A percentile compares a stretch with the other conserved stretches of the same genome.
Conservation (phyloP, 345 rosid species). For the Orychophragmus violaceus region DNA sequence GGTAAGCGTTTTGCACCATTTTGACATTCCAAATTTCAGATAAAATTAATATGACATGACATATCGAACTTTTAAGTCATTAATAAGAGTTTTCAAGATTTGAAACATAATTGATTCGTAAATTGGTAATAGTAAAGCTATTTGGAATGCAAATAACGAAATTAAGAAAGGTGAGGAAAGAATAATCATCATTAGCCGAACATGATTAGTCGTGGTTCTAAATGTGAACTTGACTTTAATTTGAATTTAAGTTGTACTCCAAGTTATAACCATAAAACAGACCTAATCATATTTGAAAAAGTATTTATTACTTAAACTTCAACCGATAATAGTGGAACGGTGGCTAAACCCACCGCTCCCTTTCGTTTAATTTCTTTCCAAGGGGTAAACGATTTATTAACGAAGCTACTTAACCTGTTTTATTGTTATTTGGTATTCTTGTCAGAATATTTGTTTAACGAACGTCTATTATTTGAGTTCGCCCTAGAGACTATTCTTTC, state of each 20-base stretch:
- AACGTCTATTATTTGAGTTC: constrained; percentile 10
- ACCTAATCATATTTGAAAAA: constrained; percentile 29
- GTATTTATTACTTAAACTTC: constrained; percentile 9
- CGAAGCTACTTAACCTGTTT: constrained; percentile 22
- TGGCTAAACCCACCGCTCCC: constrained; percentile 31
- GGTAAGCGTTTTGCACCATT: background rate
- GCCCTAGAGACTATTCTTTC: no score
- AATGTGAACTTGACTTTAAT: constrained; percentile 28
- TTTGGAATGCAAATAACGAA: constrained; percentile 22
- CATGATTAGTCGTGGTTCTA: constrained; percentile 14
- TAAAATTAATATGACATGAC: background rate
- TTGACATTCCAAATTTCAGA: background rate
- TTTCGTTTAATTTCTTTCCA: constrained; percentile 17
- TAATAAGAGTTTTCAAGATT: background rate
- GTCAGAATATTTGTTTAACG: constrained; percentile 30
- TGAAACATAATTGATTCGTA: background rate
- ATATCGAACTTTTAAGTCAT: background rate
- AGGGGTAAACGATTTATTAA: constrained; percentile 1
- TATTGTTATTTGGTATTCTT: constrained; percentile 14
- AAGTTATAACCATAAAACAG: constrained; percentile 33
- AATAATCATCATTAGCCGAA: constrained; percentile 14
- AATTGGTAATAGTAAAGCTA: background rate
- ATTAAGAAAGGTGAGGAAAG: constrained; percentile 1
- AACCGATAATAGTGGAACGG: constrained; percentile 32
- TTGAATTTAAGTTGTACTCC: constrained; percentile 27